Base-by-base conservation (phyloP, 2,329 filamentous ascomycete species). In the Phymatotrichopsis omnivora region DNA sequence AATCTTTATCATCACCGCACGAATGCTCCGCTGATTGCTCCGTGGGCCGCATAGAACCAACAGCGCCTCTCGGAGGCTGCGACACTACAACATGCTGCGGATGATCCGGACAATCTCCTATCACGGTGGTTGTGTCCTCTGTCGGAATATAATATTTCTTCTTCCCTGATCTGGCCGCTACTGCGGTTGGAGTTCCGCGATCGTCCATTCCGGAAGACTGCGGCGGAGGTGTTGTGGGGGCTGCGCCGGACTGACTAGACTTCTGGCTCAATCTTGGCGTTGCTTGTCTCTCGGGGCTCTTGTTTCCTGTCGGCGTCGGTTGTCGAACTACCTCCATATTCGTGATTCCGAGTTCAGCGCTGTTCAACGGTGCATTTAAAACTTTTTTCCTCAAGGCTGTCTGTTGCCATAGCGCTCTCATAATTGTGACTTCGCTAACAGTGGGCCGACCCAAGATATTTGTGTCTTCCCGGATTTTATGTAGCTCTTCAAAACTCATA, bases 401-500 rank as follows among this genome's bases (percentile, higher is more conserved):
- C 49, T 72, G 68, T 61, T 72, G 71, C 73, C 73, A 76, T 6
- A 76, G 58, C 2, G 73, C 72, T 54, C 71, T 70, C 3, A 66
- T 69, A 28, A 75, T 69, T 35, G 74, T 70, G 42, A 67, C 67
- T 40, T 75, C 72, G 1, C 71, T 69, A 58, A 75, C 64, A 25
- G 75, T 66, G 2, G 71, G 71, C 2, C 74, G 59, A 3, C 72
- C 72, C 36, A 76, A 66, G 11, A 69, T 61, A 54, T 76, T 73
- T 33, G 67, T 65, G 17, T 71, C 64, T 38, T 58, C 62, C 8
- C 67, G 65, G 43, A 76, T 74, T 53, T 68, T 70, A 49, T 75
- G 71, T 7, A 76, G 60, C 49, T 75, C 71, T 53, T 76, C 73
- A 49, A 74, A 75, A 27, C 72, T 68, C 54, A 76, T 66, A 57